Base-by-base conservation (phyloP, 179 eudicot genomes). In the Vitellaria paradoxa region DNA sequence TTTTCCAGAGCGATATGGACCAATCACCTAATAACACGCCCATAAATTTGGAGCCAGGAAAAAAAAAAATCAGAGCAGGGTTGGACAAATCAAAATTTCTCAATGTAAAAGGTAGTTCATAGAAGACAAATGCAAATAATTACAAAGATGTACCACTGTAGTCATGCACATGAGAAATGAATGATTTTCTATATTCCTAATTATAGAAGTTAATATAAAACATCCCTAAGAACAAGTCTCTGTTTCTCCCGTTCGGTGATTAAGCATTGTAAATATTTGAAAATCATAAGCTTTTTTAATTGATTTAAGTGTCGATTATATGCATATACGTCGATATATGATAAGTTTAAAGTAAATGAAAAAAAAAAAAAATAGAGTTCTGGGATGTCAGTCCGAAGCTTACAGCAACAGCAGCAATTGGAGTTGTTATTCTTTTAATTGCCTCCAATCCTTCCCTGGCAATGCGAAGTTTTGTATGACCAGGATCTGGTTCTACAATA, bases 391-490 rank as follows among this genome's bases (percentile, higher is more conserved):
- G 23, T 73, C 52, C 77, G 68, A 68, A 77, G 75, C 96, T 90
- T 89, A 96, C 99, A 86, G 98, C 94, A 82, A 96, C 97, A 79
- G 99, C 97, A 61, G 99, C 87, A 78, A 96, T 89, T 23, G 99
- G 98, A 20, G 86, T 81, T 40, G 82, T 86, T 78, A 96, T 93
- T 85, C 86, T 93, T 87, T 86, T 77, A 76, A 96, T 96, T 65
- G 96, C 97, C 81, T 96, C 97, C 87, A 96, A 82, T 45, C 99
- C 99, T 80, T 91, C 98, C 78, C 84, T 87, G 9, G 98, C 83
- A 75, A 96, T 91, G 65, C 92, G 97, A 77, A 96, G 91, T 82
- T 91, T 96, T 62, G 99, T 93, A 84, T 96, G 99, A 76, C 94
- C 98, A 70, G 97, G 89, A 87, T 93, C 99, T 63, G 99, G 98